Conservation (phyloP, 257 asterid species). For the Penstemon eatonii region DNA sequence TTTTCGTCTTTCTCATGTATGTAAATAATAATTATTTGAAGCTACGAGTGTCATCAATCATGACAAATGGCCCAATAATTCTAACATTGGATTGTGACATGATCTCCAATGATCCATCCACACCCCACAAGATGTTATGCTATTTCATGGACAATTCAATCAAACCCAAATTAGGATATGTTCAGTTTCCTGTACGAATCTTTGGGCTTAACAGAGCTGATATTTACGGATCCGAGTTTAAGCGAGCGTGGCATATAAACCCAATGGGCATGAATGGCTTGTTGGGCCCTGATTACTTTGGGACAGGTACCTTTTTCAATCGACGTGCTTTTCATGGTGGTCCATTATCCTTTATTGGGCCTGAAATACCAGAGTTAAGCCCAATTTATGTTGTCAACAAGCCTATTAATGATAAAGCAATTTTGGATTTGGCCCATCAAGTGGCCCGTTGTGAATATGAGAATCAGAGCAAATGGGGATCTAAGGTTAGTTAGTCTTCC, state of each 20-base stretch:
- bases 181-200: slow-evolving; percentile 60
- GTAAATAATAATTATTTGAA: slow-evolving; percentile 16
- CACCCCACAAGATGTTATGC: slow-evolving; percentile 52
- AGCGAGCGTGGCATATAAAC: slow-evolving; percentile 34
- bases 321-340: slow-evolving; percentile 53
- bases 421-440: slow-evolving; percentile 45
- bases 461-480: slow-evolving; percentile 56
- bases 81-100: slow-evolving; percentile 83
- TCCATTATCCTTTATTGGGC: slow-evolving; percentile 37
- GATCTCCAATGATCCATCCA: slow-evolving; percentile 79
- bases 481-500: slow-evolving; percentile 41
- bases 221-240: slow-evolving; percentile 56
- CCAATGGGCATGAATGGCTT: slow-evolving; percentile 58
- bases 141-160: slow-evolving; percentile 43
- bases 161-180: slow-evolving; percentile 45
- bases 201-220: slow-evolving; percentile 53
- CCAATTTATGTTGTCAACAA: slow-evolving; percentile 34
- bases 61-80: slow-evolving; percentile 72
- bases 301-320: slow-evolving; percentile 48
- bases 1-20: background rate
- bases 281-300: slow-evolving; percentile 52
- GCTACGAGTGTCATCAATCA: slow-evolving; percentile 71
- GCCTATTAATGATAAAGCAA: slow-evolving; percentile 29
- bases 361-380: slow-evolving; percentile 42
- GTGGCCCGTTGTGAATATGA: slow-evolving; percentile 66